Conservation (phyloP, 306 rosid species). For the Quercus robur region DNA sequence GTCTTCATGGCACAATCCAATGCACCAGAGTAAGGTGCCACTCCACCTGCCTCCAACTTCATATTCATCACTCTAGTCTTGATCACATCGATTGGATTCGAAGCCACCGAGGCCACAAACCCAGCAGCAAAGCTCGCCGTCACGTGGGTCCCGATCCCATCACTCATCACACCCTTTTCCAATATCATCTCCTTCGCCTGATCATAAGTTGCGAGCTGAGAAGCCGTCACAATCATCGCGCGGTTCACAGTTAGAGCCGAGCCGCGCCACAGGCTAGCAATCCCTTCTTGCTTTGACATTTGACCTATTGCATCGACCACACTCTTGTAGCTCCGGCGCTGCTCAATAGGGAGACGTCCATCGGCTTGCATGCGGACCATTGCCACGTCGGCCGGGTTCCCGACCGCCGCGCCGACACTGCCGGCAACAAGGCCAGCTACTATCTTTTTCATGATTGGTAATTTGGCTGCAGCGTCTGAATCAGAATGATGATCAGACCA, state of each 20-base stretch:
- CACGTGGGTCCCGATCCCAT: conserved; percentile 18
- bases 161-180: conserved; percentile 8
- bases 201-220: conserved; percentile 14
- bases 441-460: background rate
- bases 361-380: conserved; percentile 21
- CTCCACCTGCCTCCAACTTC: conserved; percentile 9
- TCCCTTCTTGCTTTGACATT: conserved; percentile 2
- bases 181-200: conserved; percentile 15
- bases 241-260: conserved; percentile 2
- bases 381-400: conserved; percentile 19
- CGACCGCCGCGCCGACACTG: background rate
- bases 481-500: background rate
- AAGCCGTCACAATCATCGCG: conserved; percentile 5
- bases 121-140: conserved; percentile 9
- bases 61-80: conserved; percentile 20
- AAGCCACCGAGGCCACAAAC: conserved; percentile 10
- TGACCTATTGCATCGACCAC: conserved; percentile 3
- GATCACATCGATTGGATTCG: conserved; percentile 9
- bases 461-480: background rate
- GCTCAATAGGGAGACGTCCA: background rate
- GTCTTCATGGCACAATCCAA: conserved; percentile 18
- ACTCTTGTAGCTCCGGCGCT: conserved; percentile 15
- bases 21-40: conserved; percentile 14
- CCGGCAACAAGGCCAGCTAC: conserved; percentile 12
- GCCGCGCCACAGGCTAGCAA: conserved; percentile 1